These are phyloP conservation scores for Raffaelea ambrosiae DNA, from an alignment of 2,329 filamentous ascomycete genomes.

Conservation along the genomic window DNA sequence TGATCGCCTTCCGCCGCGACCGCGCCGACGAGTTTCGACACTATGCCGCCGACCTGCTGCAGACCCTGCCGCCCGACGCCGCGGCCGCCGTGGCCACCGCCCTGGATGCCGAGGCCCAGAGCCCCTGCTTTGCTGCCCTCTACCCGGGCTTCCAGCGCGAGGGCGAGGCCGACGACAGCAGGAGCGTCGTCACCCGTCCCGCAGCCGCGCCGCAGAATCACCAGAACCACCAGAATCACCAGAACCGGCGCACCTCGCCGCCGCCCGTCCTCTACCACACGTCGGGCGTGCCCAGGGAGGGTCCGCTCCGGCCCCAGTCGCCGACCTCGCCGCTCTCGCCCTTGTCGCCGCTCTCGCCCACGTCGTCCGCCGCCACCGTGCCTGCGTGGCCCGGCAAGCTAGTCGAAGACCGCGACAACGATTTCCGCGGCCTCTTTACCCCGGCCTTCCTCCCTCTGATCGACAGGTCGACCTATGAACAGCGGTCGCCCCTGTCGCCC, in stretches of 20 bases:
- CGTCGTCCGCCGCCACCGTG: conserved; percentile 10
- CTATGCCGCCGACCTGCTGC: conserved; percentile 43
- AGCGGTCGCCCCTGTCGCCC: neutral
- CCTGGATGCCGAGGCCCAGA: conserved; percentile 30
- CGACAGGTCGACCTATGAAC: conserved; percentile 28
- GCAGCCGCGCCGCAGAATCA: neutral
- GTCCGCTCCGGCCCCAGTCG: conserved; percentile 15
- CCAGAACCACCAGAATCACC: neutral
- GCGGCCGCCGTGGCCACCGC: conserved; percentile 36
- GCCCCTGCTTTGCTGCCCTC: conserved; percentile 36
- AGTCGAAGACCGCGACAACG: conserved; percentile 47
- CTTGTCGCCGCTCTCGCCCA: neutral
- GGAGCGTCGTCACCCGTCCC: neutral
- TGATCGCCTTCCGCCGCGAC: conserved; percentile 47
- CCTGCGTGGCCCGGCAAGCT: conserved; percentile 19
- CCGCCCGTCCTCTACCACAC: conserved; percentile 31
- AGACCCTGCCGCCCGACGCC: conserved; percentile 35
- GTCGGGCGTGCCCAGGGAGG: conserved; percentile 25
- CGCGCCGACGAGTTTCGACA: conserved; percentile 49
- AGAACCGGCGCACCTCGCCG: conserved; percentile 20
- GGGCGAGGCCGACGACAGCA: conserved; percentile 19
- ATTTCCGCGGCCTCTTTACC: conserved; percentile 55
- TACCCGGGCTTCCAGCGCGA: conserved; percentile 17
- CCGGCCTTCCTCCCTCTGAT: conserved; percentile 55
- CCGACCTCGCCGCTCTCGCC: neutral